These are phyloP conservation scores for Stentor coeruleus DNA, from an alignment of 73 alveolate species.

Conservation along the genomic window DNA sequence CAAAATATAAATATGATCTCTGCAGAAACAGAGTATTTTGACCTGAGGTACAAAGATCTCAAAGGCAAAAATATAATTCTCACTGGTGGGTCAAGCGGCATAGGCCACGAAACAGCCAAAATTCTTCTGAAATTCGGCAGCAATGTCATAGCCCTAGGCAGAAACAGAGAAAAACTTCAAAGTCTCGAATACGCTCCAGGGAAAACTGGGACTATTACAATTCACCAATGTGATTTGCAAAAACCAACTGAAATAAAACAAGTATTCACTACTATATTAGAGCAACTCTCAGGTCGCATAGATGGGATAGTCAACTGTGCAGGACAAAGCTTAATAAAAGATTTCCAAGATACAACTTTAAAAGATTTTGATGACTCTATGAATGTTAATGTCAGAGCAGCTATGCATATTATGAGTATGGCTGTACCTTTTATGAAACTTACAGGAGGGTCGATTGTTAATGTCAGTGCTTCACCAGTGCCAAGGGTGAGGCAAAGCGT, in stretches of 20 bases:
- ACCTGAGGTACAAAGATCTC: slow-evolving; percentile 35
- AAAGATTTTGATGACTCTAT: slow-evolving; percentile 74
- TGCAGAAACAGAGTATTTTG: slow-evolving; percentile 8
- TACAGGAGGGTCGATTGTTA: slow-evolving; percentile 73
- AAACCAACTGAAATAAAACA: slow-evolving; percentile 57
- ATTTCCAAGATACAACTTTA: slow-evolving; percentile 60
- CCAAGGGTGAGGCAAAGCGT: slow-evolving; percentile 68
- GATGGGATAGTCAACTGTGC: slow-evolving; percentile 71
- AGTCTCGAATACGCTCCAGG: slow-evolving; percentile 26
- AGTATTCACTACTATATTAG: slow-evolving; percentile 52
- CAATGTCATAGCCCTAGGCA: slow-evolving; percentile 53
- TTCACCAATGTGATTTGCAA: slow-evolving; percentile 46
- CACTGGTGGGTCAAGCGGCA: slow-evolving; percentile 86
- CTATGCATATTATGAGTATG: slow-evolving; percentile 71
- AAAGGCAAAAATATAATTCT: slow-evolving; percentile 61
- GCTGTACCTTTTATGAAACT: slow-evolving; percentile 84
- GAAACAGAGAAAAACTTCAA: slow-evolving; percentile 47
- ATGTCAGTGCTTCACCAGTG: slow-evolving; percentile 79
- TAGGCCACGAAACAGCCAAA: slow-evolving; percentile 75
- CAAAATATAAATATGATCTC: too few relatives aligned
- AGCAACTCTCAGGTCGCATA: slow-evolving; percentile 58
- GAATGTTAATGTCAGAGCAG: slow-evolving; percentile 81
- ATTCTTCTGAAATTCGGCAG: slow-evolving; percentile 63
- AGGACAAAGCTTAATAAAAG: slow-evolving; percentile 49
- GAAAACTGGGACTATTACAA: slow-evolving; percentile 28